These are phyloP conservation scores for Stemphylium vesicarium DNA, from an alignment of 2,329 filamentous ascomycete species.

Conservation along the genomic window DNA sequence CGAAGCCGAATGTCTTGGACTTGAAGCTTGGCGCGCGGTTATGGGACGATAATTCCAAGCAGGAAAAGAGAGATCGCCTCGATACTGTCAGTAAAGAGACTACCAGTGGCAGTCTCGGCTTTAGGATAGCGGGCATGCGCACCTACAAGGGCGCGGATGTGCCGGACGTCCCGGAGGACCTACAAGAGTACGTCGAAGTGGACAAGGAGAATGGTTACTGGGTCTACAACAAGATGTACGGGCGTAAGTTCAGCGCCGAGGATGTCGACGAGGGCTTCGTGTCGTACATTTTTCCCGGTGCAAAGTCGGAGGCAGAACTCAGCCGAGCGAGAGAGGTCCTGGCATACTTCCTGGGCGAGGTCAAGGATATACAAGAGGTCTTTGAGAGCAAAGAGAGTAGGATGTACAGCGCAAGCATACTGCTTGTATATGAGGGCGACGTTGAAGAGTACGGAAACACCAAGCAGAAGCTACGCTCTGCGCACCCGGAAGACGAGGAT, in stretches of 20 bases:
- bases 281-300: slow-evolving; percentile 59
- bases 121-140: slow-evolving; percentile 71
- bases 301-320: slow-evolving; percentile 30
- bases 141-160: slow-evolving; percentile 54
- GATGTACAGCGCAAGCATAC: slow-evolving; percentile 70
- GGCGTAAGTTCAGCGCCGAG: slow-evolving; percentile 61
- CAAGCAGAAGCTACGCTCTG: slow-evolving; percentile 36
- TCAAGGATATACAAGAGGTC: slow-evolving; percentile 62
- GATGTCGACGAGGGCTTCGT: slow-evolving; percentile 65
- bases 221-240: slow-evolving; percentile 71
- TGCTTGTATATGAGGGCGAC: slow-evolving; percentile 72
- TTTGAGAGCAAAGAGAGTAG: slow-evolving; percentile 68
- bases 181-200: slow-evolving; percentile 43
- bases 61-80: slow-evolving; percentile 63
- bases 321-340: slow-evolving; percentile 57
- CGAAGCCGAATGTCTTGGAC: slow-evolving; percentile 86
- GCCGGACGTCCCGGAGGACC: slow-evolving; percentile 28
- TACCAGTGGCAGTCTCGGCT: slow-evolving; percentile 66
- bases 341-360: slow-evolving; percentile 50
- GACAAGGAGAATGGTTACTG: slow-evolving; percentile 61
- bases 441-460: slow-evolving; percentile 58
- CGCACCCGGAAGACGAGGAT: slow-evolving; percentile 44
- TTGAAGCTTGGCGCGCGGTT: slow-evolving; percentile 86
- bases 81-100: slow-evolving; percentile 66
- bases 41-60: slow-evolving; percentile 75